A percentile compares a stretch with the other conserved stretches of the same genome.
Evolutionary conservation across 2,329 filamentous ascomycete genomes (phyloP).

Genomic region (Clarireedia hainanense): DNA sequence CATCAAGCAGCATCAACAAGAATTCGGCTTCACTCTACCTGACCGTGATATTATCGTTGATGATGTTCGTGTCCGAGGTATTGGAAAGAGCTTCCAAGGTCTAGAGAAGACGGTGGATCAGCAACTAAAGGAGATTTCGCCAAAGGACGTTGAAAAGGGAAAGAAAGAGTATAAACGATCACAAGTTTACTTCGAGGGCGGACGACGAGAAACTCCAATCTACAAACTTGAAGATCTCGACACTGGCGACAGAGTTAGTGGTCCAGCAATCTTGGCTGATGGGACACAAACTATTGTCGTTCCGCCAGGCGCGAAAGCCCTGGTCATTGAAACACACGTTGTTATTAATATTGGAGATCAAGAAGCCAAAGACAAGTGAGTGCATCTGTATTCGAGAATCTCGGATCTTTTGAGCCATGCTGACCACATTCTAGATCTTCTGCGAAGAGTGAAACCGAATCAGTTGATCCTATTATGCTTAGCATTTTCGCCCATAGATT

Average conservation of each 20-base stretch:
- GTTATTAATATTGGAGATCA: slow-evolving; percentile 71
- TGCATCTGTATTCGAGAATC: background rate
- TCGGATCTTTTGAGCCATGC: background rate
- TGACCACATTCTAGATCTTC: background rate
- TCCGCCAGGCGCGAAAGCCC: slow-evolving; percentile 66
- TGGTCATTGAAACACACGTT: slow-evolving; percentile 79
- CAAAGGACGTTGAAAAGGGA: slow-evolving; percentile 34
- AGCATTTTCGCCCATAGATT: slow-evolving; percentile 76
- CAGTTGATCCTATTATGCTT: slow-evolving; percentile 68
- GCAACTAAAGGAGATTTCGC: slow-evolving; percentile 64
- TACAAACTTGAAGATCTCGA: slow-evolving; percentile 73
- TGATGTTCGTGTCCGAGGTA: slow-evolving; percentile 79
- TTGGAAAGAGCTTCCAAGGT: slow-evolving; percentile 79
- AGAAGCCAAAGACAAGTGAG: slow-evolving; percentile 38
- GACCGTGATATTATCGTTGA: slow-evolving; percentile 86
- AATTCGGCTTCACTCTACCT: slow-evolving; percentile 84
- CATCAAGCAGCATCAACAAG: slow-evolving; percentile 78
- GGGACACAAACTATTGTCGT: slow-evolving; percentile 35
- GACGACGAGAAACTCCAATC: slow-evolving; percentile 68
- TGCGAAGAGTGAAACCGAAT: slow-evolving; percentile 31
- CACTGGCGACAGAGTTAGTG: slow-evolving; percentile 5
- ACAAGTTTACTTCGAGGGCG: slow-evolving; percentile 78
- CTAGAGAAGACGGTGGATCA: slow-evolving; percentile 76
- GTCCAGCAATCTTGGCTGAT: slow-evolving; percentile 10
- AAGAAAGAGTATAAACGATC: slow-evolving; percentile 58